A percentile compares a stretch with the other conserved stretches of the same genome.
phyloP scores from a whole-genome alignment of 1,284 basidiomycete genomes.

The Moesziomyces antarcticus region DNA sequence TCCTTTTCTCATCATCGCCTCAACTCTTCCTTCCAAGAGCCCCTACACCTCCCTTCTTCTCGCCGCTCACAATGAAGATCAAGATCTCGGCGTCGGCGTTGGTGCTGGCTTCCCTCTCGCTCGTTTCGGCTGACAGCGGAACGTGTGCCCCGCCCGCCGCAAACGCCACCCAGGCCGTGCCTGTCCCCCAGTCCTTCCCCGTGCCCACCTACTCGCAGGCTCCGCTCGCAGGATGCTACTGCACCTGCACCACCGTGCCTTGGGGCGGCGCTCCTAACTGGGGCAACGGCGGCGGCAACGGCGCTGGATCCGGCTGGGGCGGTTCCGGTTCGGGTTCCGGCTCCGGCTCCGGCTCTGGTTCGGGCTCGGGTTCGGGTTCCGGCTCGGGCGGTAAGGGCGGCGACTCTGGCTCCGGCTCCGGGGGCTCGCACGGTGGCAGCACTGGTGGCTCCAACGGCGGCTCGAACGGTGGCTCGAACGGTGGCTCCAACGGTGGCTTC shows the following conservation, averaged over 20 bases:
- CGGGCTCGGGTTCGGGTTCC: conserved; percentile 5
- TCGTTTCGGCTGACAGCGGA: conserved; percentile 19
- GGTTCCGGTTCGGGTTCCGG: conserved; percentile 1
- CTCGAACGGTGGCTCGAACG: background rate
- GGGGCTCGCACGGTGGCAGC: conserved; percentile 12
- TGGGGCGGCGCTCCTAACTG: conserved; percentile 6
- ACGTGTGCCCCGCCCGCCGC: conserved; percentile 22
- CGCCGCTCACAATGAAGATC: conserved; percentile 26
- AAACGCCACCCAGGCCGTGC: conserved; percentile 22
- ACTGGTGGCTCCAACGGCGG: conserved; percentile 3
- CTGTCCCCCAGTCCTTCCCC: conserved; percentile 29
- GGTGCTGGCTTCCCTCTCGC: conserved; percentile 24
- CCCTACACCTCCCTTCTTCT: background rate
- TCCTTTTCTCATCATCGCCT: too few relatives aligned
- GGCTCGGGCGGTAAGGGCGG: conserved; percentile 4
- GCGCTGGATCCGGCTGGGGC: conserved; percentile 6
- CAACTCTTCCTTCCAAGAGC: background rate
- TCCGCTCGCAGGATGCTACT: conserved; percentile 35
- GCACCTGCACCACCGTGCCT: conserved; percentile 25
- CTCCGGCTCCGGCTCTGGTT: background rate
- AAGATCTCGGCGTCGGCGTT: conserved; percentile 30
- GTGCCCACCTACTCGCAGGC: conserved; percentile 40
- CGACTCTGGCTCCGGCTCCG: conserved; percentile 7
- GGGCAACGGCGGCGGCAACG: conserved; percentile 1
- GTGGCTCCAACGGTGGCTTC: conserved; percentile 6